Percentiles rank a stretch among this genome's conserved stretches.
Conservation (phyloP, 805 yeast genomes). For the Schwanniomyces pseudopolymorphus region DNA sequence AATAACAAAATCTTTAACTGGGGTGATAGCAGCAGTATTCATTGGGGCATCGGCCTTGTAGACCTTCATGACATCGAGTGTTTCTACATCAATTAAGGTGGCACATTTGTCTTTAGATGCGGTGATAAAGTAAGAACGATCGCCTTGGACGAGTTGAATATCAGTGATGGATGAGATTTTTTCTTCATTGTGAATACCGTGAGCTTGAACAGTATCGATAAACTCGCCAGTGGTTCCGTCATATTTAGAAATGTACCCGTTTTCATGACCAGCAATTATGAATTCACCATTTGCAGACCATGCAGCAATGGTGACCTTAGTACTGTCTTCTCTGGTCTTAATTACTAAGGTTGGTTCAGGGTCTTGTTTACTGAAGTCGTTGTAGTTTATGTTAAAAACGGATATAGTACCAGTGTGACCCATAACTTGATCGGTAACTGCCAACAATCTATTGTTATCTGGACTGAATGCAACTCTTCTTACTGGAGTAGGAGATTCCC, state of each 20-base stretch:
- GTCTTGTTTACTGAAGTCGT: slow-evolving; percentile 42
- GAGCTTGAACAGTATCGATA: slow-evolving; percentile 58
- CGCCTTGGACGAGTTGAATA: slow-evolving; percentile 79
- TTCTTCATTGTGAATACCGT: slow-evolving; percentile 61
- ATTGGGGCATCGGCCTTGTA: slow-evolving; percentile 89
- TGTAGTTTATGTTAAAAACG: slow-evolving; percentile 61
- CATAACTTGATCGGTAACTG: slow-evolving; percentile 90
- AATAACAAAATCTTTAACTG: slow-evolving; percentile 86
- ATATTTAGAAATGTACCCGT: slow-evolving; percentile 81
- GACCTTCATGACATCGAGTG: slow-evolving; percentile 67
- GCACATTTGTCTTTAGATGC: slow-evolving; percentile 91
- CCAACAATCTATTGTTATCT: slow-evolving; percentile 63
- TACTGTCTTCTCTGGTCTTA: slow-evolving; percentile 54
- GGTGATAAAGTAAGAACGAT: slow-evolving; percentile 85
- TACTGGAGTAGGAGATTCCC: slow-evolving; percentile 81
- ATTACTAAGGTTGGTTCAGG: slow-evolving; percentile 60
- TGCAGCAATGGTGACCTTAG: slow-evolving; percentile 77
- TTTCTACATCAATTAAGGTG: slow-evolving; percentile 72
- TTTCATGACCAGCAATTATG: slow-evolving; percentile 84
- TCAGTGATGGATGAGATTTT: slow-evolving; percentile 62
- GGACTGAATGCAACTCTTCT: slow-evolving; percentile 87
- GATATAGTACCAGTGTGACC: slow-evolving; percentile 77
- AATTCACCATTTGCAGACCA: slow-evolving; percentile 77
- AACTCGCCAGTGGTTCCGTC: slow-evolving; percentile 75
- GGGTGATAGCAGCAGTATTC: slow-evolving; percentile 93